Evolutionary conservation across 495 filamentous ascomycete species (phyloP).

Genomic region (Penicillium maclennaniae): DNA sequence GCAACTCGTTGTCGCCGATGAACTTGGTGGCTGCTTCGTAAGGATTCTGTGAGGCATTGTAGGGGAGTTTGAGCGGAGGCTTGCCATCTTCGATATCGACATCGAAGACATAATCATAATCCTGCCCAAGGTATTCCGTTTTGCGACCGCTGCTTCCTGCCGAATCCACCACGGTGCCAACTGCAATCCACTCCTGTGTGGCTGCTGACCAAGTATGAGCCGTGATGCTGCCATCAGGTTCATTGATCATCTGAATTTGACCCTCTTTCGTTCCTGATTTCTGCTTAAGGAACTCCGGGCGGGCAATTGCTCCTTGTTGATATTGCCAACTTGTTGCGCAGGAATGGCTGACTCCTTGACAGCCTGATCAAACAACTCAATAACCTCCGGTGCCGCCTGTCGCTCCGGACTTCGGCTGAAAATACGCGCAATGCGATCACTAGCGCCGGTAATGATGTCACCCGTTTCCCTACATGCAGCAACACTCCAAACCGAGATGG

Average conservation of each 20-base stretch:
- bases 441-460: slow-evolving; percentile 89
- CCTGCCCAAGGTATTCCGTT: slow-evolving; percentile 71
- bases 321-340: slow-evolving; percentile 69
- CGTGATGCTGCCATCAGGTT: slow-evolving; percentile 72
- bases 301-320: slow-evolving; percentile 87
- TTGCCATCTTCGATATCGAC: slow-evolving; percentile 97
- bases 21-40: slow-evolving; percentile 92
- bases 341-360: slow-evolving; percentile 83
- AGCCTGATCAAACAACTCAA: slow-evolving; percentile 70
- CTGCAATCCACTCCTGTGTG: slow-evolving; percentile 69
- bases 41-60: slow-evolving; percentile 87
- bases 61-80: slow-evolving; percentile 89
- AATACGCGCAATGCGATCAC: slow-evolving; percentile 80
- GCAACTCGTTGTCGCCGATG: slow-evolving; percentile 83
- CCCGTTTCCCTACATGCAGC: slow-evolving; percentile 75
- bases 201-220: slow-evolving; percentile 76
- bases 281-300: slow-evolving; percentile 74
- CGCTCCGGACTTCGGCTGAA: slow-evolving; percentile 75
- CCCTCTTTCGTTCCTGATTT: slow-evolving; percentile 88
- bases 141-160: slow-evolving; percentile 76
- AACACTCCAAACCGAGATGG: slow-evolving; percentile 93
- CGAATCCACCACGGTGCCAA: slow-evolving; percentile 91
- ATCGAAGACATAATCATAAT: slow-evolving; percentile 98
- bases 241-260: slow-evolving; percentile 85
- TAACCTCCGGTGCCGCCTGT: slow-evolving; percentile 55